Percentiles rank a stretch among this genome's conserved stretches.
phyloP scores from a whole-genome alignment of 75 land plant species.

The Sequoiadendron giganteum region DNA sequence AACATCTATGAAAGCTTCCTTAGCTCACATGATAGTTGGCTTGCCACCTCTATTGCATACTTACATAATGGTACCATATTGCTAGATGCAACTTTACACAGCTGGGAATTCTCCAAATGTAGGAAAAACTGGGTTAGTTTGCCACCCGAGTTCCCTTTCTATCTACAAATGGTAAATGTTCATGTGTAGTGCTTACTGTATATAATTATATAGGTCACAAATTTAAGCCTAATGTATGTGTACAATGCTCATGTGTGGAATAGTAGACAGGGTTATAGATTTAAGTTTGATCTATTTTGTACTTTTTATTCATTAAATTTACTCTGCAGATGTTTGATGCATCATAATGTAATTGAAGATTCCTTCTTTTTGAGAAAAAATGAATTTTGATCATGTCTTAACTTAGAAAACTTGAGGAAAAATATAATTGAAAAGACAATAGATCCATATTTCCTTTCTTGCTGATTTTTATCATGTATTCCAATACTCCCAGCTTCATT shows the following conservation, averaged over 20 bases:
- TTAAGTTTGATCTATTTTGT: neutral
- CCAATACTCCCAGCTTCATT: neutral
- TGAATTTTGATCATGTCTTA: neutral
- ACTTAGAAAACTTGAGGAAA: neutral
- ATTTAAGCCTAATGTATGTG: neutral
- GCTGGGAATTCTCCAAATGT: too few relatives aligned
- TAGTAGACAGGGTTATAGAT: neutral
- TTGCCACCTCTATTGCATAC: too few relatives aligned
- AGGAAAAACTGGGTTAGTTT: too few relatives aligned
- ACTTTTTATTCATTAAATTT: neutral
- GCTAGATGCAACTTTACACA: too few relatives aligned
- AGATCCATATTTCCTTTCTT: neutral
- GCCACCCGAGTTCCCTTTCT: too few relatives aligned
- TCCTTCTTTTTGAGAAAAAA: neutral
- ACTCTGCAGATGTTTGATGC: neutral
- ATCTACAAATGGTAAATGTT: too few relatives aligned
- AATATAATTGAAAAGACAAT: neutral
- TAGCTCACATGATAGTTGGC: too few relatives aligned
- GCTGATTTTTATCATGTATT: neutral
- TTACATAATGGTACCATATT: too few relatives aligned
- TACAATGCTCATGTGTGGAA: neutral
- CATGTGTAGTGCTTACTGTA: too few relatives aligned
- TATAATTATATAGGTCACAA: neutral
- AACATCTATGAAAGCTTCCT: too few relatives aligned
- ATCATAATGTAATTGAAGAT: neutral